These are phyloP conservation scores for Cordia subcordata DNA, from an alignment of 257 asterid genomes.

Conservation along the genomic window DNA sequence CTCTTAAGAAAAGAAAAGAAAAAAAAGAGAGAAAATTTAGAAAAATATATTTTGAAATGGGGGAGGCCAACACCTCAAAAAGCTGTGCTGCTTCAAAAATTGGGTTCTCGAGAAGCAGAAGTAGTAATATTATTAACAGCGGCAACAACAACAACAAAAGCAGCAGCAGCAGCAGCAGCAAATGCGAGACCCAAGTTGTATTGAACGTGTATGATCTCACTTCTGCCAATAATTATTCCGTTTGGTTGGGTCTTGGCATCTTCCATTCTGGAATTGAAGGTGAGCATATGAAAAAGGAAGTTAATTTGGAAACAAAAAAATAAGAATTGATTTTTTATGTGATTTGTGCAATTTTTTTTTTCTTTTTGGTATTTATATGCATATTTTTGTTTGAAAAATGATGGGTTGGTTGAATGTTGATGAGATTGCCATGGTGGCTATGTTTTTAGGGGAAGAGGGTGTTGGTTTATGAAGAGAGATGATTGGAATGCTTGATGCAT, in stretches of 20 bases:
- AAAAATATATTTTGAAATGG: background rate
- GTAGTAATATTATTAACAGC: too few relatives aligned
- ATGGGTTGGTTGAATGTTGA: background rate
- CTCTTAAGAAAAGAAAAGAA: background rate
- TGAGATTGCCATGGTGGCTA: background rate
- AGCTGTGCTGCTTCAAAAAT: background rate
- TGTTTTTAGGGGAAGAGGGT: background rate
- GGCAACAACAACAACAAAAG: too few relatives aligned
- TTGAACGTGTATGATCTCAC: constrained; percentile 50
- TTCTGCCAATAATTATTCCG: constrained; percentile 33
- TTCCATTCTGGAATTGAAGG: constrained; percentile 61
- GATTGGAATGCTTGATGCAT: too few relatives aligned
- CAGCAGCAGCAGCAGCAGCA: background rate
- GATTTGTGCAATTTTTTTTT: background rate
- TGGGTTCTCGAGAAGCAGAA: background rate
- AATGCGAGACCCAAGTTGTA: constrained; percentile 27
- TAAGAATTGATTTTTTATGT: background rate
- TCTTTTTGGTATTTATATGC: background rate
- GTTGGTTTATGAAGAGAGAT: too few relatives aligned
- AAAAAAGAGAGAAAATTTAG: too few relatives aligned
- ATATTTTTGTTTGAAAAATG: too few relatives aligned
- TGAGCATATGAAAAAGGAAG: constrained; percentile 7
- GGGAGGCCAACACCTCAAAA: background rate
- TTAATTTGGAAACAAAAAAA: background rate
- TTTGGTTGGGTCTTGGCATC: constrained; percentile 49